Evolutionary conservation across 495 filamentous ascomycete genomes (phyloP).

Genomic region (Talaromyces thailandensis): DNA sequence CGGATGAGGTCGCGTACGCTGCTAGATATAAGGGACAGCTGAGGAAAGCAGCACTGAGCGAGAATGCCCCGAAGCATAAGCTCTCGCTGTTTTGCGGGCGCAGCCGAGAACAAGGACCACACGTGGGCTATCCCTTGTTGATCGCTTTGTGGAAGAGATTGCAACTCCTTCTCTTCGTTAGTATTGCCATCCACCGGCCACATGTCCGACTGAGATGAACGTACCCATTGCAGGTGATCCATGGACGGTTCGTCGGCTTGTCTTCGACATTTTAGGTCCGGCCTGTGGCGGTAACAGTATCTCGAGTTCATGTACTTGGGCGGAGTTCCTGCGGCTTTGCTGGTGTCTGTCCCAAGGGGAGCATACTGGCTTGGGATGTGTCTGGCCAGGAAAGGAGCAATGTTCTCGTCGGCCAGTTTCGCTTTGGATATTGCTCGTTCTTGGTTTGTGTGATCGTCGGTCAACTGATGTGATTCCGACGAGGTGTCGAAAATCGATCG

Average conservation of each 20-base stretch:
- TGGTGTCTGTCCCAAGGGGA: constrained; percentile 42
- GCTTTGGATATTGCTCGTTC: constrained; percentile 15
- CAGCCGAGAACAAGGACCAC: constrained; percentile 95
- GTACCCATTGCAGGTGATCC: constrained; percentile 81
- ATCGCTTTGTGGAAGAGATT: constrained; percentile 69
- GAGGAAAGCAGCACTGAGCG: constrained; percentile 92
- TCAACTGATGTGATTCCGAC: neutral
- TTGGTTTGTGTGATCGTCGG: constrained; percentile 3
- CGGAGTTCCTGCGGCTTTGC: constrained; percentile 18
- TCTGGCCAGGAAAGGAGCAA: constrained; percentile 75
- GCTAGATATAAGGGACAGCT: constrained; percentile 83
- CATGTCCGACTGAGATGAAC: constrained; percentile 16
- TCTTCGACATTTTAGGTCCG: constrained; percentile 85
- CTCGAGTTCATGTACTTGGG: constrained; percentile 58
- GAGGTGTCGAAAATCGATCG: constrained; percentile 3
- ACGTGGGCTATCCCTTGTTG: constrained; percentile 91
- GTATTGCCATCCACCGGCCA: neutral
- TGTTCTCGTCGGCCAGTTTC: constrained; percentile 43
- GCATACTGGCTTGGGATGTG: constrained; percentile 82
- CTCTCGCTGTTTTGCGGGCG: constrained; percentile 84
- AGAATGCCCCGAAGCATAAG: constrained; percentile 94
- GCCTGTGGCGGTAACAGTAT: constrained; percentile 92
- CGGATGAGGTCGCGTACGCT: constrained; percentile 85
- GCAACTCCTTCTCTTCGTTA: constrained; percentile 53
- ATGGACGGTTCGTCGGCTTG: constrained; percentile 92